Conservation (phyloP, 2,329 filamentous ascomycete genomes). For the Exophiala viscosa region DNA sequence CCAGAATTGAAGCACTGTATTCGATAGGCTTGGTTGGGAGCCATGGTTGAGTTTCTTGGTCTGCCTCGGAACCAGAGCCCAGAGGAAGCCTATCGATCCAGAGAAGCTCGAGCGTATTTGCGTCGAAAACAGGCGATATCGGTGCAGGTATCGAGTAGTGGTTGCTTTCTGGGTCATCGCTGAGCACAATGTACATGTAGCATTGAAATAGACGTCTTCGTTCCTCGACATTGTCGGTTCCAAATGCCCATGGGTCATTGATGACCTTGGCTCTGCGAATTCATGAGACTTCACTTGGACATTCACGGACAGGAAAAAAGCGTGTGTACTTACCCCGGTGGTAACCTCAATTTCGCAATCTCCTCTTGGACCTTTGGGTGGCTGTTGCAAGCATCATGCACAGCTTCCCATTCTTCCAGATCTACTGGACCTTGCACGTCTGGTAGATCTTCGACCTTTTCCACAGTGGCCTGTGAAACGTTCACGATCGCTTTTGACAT, state of each 20-base stretch:
- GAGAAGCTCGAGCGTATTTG: conserved; percentile 52
- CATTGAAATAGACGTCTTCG: conserved; percentile 54
- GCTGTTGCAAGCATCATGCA: conserved; percentile 49
- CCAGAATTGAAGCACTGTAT: no score
- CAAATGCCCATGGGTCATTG: conserved; percentile 56
- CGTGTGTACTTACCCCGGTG: no score
- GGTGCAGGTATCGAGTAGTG: conserved; percentile 62
- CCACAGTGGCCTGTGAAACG: background rate
- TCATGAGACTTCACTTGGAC: no score
- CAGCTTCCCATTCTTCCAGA: no score
- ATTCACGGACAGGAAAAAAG: no score
- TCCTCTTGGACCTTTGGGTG: conserved; percentile 53
- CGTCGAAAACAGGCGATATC: conserved; percentile 58
- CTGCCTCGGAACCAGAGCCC: conserved; percentile 50
- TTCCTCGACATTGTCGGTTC: conserved; percentile 48
- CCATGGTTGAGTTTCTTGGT: conserved; percentile 50
- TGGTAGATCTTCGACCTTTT: background rate
- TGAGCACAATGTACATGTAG: conserved; percentile 48
- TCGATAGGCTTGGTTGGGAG: conserved; percentile 40
- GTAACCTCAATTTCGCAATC: conserved; percentile 50
- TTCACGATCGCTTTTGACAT: background rate
- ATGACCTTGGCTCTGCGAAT: conserved; percentile 48
- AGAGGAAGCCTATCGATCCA: conserved; percentile 57
- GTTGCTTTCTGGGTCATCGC: conserved; percentile 54
- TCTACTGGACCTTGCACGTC: background rate